Conservation (phyloP, 768 basidiomycete species). For the Tricholoma bakamatsutake region DNA sequence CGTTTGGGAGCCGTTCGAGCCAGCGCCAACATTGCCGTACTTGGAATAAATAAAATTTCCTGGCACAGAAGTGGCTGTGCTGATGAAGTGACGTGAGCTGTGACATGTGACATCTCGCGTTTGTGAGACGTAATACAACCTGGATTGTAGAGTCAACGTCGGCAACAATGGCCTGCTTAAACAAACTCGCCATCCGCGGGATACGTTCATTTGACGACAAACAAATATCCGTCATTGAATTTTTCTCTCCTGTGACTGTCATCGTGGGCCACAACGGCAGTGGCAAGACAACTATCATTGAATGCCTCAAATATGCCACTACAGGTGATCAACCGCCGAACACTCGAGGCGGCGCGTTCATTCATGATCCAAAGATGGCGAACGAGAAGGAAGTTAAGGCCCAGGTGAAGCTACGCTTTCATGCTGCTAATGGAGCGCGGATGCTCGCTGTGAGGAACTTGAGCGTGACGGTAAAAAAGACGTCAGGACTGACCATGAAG, state of each 20-base stretch:
- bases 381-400: conserved; percentile 99
- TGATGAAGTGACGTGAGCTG: conserved; percentile 5
- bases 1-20: conserved; percentile 8
- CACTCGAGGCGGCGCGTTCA: conserved; percentile 95
- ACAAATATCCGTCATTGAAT: conserved; percentile 87
- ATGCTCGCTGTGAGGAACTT: conserved; percentile 91
- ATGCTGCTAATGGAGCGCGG: conserved; percentile 79
- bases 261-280: conserved; percentile 98
- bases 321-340: conserved; percentile 98
- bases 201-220: conserved; percentile 98
- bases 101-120: conserved; percentile 11
- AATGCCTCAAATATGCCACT: conserved; percentile 98
- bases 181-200: conserved; percentile 91
- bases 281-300: conserved; percentile 98
- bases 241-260: conserved; percentile 95
- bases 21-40: conserved; percentile 8
- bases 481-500: conserved; percentile 86
- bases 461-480: conserved; percentile 92
- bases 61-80: neutral
- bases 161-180: conserved; percentile 64
- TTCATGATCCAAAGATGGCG: conserved; percentile 99
- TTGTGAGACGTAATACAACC: neutral
- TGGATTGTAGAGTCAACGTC: neutral
- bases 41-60: neutral
- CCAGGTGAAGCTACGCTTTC: conserved; percentile 92